Percentiles rank a stretch among this genome's conserved stretches.
phyloP scores from a whole-genome alignment of 805 yeast genomes.

The Saturnispora besseyi region DNA sequence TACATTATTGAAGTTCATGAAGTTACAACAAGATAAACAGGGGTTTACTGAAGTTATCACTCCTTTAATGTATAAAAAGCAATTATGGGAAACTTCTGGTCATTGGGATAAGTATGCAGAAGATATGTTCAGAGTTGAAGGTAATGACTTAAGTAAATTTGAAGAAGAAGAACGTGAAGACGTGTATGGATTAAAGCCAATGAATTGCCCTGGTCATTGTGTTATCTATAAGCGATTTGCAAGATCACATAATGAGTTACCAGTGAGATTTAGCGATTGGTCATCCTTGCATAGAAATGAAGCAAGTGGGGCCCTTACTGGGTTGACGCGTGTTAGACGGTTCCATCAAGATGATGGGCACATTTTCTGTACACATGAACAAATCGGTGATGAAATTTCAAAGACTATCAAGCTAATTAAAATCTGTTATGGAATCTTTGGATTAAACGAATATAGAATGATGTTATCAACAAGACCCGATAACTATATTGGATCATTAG shows the following conservation, averaged over 20 bases:
- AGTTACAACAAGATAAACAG: slow-evolving; percentile 65
- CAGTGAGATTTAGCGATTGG: slow-evolving; percentile 79
- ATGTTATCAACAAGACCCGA: slow-evolving; percentile 84
- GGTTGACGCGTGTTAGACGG: slow-evolving; percentile 84
- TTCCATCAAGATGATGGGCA: slow-evolving; percentile 99
- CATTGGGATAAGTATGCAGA: slow-evolving; percentile 94
- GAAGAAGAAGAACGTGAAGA: slow-evolving; percentile 31
- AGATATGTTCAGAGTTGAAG: slow-evolving; percentile 86
- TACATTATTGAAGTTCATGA: slow-evolving; percentile 72
- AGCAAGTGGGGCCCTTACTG: slow-evolving; percentile 87
- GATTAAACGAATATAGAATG: slow-evolving; percentile 48
- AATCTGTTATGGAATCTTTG: slow-evolving; percentile 64
- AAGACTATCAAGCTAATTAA: slow-evolving; percentile 66
- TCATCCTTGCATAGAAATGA: slow-evolving; percentile 91
- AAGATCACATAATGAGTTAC: slow-evolving; percentile 78
- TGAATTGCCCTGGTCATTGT: slow-evolving; percentile 57
- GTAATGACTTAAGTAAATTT: slow-evolving; percentile 32
- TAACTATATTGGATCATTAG: slow-evolving; percentile 64
- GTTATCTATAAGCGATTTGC: slow-evolving; percentile 66
- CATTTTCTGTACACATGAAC: slow-evolving; percentile 76
- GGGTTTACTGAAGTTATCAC: slow-evolving; percentile 91
- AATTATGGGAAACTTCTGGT: slow-evolving; percentile 84
- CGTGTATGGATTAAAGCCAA: slow-evolving; percentile 68
- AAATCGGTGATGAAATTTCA: slow-evolving; percentile 64
- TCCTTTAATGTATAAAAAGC: slow-evolving; percentile 76